These are phyloP conservation scores for Aspergillus fijiensis DNA, from an alignment of 2,329 filamentous ascomycete genomes.

Conservation along the genomic window DNA sequence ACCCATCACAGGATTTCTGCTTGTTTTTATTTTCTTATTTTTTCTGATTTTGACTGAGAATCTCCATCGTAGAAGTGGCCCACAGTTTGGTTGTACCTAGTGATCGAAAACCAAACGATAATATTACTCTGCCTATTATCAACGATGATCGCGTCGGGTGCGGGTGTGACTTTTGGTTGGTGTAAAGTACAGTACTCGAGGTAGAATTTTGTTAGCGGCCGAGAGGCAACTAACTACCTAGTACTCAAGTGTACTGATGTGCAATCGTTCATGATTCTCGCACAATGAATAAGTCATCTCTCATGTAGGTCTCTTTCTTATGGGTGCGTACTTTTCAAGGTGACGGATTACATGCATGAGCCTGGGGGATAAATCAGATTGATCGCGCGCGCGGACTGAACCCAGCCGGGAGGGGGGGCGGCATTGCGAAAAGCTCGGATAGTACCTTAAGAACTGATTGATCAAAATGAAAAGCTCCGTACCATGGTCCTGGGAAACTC, in stretches of 20 bases:
- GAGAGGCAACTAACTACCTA: background rate
- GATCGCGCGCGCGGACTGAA: too few species aligned
- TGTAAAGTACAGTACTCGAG: background rate
- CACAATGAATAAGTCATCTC: too few species aligned
- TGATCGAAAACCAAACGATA: background rate
- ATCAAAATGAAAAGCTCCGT: background rate
- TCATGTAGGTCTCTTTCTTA: too few species aligned
- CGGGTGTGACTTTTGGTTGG: background rate
- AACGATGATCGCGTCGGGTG: background rate
- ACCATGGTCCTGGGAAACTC: slow-evolving; percentile 5
- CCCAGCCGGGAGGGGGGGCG: too few species aligned
- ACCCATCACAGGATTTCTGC: too few species aligned
- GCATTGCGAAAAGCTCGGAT: background rate
- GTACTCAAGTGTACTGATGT: too few species aligned
- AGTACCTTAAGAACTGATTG: background rate
- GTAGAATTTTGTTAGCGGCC: background rate
- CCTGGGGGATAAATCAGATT: background rate
- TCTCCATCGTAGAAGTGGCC: background rate
- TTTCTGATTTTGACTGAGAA: background rate
- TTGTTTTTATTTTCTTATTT: too few species aligned
- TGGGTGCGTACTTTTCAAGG: background rate
- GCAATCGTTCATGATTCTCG: too few species aligned
- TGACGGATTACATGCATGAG: slow-evolving; percentile 1
- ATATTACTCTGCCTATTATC: slow-evolving; percentile 15
- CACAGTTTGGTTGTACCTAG: background rate